These are phyloP conservation scores for Silene vulgaris DNA, from an alignment of 179 eudicot species.

Conservation along the genomic window DNA sequence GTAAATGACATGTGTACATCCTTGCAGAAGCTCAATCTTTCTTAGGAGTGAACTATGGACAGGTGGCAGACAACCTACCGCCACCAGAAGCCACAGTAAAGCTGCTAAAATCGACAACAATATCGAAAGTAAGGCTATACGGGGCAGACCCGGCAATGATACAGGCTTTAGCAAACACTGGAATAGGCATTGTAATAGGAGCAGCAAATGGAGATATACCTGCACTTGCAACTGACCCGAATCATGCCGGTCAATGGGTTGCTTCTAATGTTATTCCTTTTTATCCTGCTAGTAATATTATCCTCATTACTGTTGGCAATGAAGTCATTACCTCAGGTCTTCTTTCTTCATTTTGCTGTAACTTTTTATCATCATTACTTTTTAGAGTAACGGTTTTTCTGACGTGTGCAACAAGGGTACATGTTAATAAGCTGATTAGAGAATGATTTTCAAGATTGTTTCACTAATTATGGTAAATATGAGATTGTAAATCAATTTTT, in stretches of 20 bases:
- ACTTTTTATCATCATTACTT: neutral
- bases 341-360: neutral
- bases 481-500: too few relatives aligned
- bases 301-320: constrained; percentile 72
- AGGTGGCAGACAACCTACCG: constrained; percentile 78
- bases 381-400: too few relatives aligned
- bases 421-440: too few relatives aligned
- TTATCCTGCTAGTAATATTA: constrained; percentile 63
- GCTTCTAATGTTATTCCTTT: constrained; percentile 55
- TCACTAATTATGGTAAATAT: too few relatives aligned
- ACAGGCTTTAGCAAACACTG: constrained; percentile 61
- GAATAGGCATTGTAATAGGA: constrained; percentile 61
- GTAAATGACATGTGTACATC: too few relatives aligned
- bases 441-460: too few relatives aligned
- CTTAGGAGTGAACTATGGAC: constrained; percentile 78
- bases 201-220: constrained; percentile 75
- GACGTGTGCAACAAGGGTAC: too few relatives aligned
- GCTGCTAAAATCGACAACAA: constrained; percentile 55
- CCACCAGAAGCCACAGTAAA: constrained; percentile 61
- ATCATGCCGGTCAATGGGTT: constrained; percentile 61
- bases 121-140: constrained; percentile 59
- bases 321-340: constrained; percentile 57
- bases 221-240: constrained; percentile 60
- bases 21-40: constrained; percentile 62
- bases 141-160: constrained; percentile 70